Conservation (phyloP, 441 rosid genomes). For the Omphalea diandra region DNA sequence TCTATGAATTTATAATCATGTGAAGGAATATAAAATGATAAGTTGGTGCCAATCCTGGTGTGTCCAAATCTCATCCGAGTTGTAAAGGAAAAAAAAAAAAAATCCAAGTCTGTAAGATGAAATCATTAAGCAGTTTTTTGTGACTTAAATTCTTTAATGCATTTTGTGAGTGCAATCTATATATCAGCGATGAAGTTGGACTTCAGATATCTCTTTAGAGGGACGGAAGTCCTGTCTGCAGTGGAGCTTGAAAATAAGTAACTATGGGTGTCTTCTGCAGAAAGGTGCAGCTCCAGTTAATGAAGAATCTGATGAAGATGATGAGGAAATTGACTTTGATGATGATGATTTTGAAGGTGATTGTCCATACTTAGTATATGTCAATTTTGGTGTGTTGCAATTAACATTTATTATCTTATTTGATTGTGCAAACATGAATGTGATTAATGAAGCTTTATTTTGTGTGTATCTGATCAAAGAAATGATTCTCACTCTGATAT, state of each 20-base stretch:
- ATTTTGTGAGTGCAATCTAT: neutral
- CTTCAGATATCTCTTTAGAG: neutral
- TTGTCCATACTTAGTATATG: neutral
- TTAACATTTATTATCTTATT: too few species aligned
- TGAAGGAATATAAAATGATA: neutral
- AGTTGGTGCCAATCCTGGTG: neutral
- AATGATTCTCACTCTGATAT: constrained; percentile 13
- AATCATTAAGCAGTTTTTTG: neutral
- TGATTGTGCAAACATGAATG: neutral
- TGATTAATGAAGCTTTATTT: too few species aligned
- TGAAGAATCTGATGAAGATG: constrained; percentile 73
- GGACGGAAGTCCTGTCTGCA: neutral
- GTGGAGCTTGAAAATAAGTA: neutral
- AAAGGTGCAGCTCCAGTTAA: too few species aligned
- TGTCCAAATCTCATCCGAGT: neutral
- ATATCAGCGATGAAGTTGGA: neutral
- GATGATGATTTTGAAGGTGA: constrained; percentile 97
- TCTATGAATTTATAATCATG: neutral
- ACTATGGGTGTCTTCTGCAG: constrained; percentile 19
- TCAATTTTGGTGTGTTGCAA: neutral
- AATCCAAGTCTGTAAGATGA: constrained; percentile 2
- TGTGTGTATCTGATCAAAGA: constrained; percentile 9
- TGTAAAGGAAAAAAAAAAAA: too few species aligned
- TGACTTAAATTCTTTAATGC: neutral
- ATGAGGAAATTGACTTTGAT: constrained; percentile 79